Evolutionary conservation across 495 filamentous ascomycete species (phyloP), one percentile per base, ranked within the genome.

Genomic region (Durotheca rogersii): DNA sequence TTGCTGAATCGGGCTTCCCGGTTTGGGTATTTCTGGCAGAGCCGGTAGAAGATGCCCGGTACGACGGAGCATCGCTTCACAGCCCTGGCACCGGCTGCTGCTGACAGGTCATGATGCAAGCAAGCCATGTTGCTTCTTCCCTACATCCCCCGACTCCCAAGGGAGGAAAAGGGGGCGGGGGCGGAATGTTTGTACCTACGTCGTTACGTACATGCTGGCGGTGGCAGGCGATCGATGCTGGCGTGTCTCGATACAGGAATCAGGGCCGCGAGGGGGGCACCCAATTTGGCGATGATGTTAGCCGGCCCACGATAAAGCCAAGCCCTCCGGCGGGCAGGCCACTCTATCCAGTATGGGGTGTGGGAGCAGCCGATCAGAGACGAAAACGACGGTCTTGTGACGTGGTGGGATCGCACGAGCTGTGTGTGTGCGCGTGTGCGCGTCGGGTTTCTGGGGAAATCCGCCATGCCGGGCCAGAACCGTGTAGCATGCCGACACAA

Each of bases 391-490:
- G 29, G 56, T 59, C 56, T 54, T 59, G 50, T 59, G 56, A 59
- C 39, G 45, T 59, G 56, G 50, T 35, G 41, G 41, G 34, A 41
- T 31, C 54, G 43, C 51, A 47, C 17, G 40, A 58, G 41, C 18
- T 45, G n/a, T n/a, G n/a, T n/a, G n/a, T n/a, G n/a, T n/a, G n/a
- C n/a, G n/a, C n/a, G n/a, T n/a, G n/a, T n/a, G n/a, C 9, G 37
- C 53, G 55, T 52, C 53, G 50, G 50, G 34, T 59, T 40, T 59
- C 56, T 59, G 56, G 56, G 56, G 56, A 53, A 59, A 59, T 59
- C 56, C 50, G 56, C 45, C 31, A 59, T 59, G 31, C 44, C 50
- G 56, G 49, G 31, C 45, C 56, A 59, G 40, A 49, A 39, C 43
- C 48, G 50, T 41, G 53, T 59, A 50, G 56, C n/a, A 51, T 53